phyloP scores from a whole-genome alignment of 1,284 basidiomycete genomes.

The Cystobasidium pallidum region DNA sequence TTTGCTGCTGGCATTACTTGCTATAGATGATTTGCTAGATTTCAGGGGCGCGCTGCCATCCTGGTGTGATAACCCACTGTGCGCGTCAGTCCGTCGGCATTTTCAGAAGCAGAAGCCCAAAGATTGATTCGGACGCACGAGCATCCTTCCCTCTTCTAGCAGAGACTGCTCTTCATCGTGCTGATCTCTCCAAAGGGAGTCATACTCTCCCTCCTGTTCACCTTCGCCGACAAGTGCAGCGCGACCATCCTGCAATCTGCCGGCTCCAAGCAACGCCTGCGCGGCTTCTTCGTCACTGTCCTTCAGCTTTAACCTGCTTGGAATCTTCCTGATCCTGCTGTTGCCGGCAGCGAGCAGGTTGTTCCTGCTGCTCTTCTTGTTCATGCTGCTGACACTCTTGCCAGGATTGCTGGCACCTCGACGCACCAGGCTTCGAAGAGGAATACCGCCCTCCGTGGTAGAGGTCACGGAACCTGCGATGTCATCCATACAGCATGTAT shows the following conservation, averaged over 20 bases:
- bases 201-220: constrained; percentile 44
- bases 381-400: constrained; percentile 15
- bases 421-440: constrained; percentile 30
- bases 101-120: constrained; percentile 25
- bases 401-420: constrained; percentile 9
- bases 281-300: constrained; percentile 41
- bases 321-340: constrained; percentile 20
- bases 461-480: constrained; percentile 7
- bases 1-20: constrained; percentile 17
- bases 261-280: constrained; percentile 14
- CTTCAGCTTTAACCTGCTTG: constrained; percentile 37
- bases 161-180: constrained; percentile 49
- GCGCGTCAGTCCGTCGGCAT: constrained; percentile 21
- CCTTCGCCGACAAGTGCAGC: constrained; percentile 12
- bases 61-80: not conserved
- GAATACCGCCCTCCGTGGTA: constrained; percentile 24
- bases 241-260: constrained; percentile 13
- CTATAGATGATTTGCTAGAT: constrained; percentile 8
- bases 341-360: constrained; percentile 12
- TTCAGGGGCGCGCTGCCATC: constrained; percentile 12
- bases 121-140: constrained; percentile 43
- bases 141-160: constrained; percentile 41
- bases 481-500: constrained; percentile 28
- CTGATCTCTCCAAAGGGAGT: constrained; percentile 48
- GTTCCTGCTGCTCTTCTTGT: constrained; percentile 23